Percentiles rank a stretch among this genome's conserved stretches.
Conservation (phyloP, 129 eudicot species). For the Oenanthe sinensis region DNA sequence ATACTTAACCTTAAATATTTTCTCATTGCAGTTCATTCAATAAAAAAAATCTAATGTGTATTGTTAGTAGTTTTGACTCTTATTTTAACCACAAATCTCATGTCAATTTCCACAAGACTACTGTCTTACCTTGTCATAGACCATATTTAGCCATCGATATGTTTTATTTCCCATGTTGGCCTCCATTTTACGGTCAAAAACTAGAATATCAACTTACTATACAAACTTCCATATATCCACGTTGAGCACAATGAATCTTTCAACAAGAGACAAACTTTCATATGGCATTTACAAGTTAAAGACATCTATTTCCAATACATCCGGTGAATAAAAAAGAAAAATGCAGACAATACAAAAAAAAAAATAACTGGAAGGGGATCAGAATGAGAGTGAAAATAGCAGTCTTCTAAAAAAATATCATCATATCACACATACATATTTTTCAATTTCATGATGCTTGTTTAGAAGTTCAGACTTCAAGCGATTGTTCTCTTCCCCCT, state of each 20-base stretch:
- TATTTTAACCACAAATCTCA: neutral
- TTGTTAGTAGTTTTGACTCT: neutral
- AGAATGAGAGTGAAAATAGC: neutral
- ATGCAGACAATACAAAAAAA: neutral
- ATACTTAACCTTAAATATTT: neutral
- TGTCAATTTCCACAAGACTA: neutral
- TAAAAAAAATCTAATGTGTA: too few species aligned
- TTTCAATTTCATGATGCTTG: neutral
- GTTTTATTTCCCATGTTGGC: neutral
- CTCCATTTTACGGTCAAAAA: neutral
- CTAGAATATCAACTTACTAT: neutral
- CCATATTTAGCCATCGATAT: neutral
- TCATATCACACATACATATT: neutral
- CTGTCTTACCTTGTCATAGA: neutral
- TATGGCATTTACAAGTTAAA: neutral
- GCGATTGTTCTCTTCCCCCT: constrained; percentile 5
- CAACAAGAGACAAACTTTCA: neutral
- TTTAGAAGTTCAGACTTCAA: neutral
- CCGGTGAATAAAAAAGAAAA: neutral
- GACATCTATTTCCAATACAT: neutral
- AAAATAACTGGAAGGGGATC: neutral
- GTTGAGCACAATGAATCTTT: neutral
- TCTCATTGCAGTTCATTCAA: too few species aligned
- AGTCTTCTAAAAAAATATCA: neutral
- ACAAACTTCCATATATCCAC: neutral